These are phyloP conservation scores for Xylariaceae sp. DNA, from an alignment of 2,329 filamentous ascomycete genomes.

Conservation along the genomic window DNA sequence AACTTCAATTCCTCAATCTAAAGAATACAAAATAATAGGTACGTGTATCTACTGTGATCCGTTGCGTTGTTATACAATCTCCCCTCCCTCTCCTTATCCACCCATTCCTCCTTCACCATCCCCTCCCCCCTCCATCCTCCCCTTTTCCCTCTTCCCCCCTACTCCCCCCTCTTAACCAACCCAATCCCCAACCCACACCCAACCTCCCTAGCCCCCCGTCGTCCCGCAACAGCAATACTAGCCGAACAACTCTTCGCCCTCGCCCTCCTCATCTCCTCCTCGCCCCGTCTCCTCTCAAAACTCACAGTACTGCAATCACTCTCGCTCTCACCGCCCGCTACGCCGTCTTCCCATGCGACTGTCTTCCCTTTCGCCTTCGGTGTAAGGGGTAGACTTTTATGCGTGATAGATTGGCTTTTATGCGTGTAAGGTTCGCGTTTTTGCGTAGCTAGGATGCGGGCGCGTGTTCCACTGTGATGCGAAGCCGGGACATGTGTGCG, in stretches of 20 bases:
- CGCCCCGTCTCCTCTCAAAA: not conserved
- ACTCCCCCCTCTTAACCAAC: not conserved
- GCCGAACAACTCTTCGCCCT: conserved; percentile 12
- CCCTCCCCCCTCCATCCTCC: no score
- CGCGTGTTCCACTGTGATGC: not conserved
- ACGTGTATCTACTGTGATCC: no score
- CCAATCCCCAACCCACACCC: not conserved
- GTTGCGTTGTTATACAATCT: no score
- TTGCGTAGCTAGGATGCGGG: not conserved
- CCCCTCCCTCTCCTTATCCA: not conserved
- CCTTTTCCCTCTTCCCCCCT: not conserved
- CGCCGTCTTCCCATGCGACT: conserved; percentile 12
- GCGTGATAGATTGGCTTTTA: no score
- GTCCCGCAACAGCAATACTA: conserved; percentile 13
- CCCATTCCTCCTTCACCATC: no score
- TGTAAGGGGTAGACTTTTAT: not conserved
- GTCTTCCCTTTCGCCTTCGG: conserved; percentile 11
- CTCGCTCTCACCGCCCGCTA: conserved; percentile 7
- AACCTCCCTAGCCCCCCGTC: conserved; percentile 3
- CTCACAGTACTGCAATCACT: not conserved
- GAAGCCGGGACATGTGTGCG: not conserved
- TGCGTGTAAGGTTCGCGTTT: not conserved
- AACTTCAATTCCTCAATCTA: no score
- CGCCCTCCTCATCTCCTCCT: conserved; percentile 16
- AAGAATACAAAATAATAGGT: no score